Conservation (phyloP, 306 rosid genomes). For the Medicago ruthenica region DNA sequence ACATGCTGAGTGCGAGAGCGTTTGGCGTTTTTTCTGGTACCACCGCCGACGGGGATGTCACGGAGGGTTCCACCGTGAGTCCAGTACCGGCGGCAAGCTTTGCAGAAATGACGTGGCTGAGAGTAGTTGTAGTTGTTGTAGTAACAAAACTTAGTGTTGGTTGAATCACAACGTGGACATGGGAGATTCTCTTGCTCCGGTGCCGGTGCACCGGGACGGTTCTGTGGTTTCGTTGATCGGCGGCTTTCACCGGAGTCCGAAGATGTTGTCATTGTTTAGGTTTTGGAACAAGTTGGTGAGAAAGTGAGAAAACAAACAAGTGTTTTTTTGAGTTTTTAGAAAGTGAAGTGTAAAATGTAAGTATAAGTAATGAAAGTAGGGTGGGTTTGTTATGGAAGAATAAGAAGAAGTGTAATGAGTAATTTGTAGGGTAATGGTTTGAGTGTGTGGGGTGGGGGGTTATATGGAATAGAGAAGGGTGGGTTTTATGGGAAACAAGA, state of each 20-base stretch:
- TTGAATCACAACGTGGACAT: constrained; percentile 94
- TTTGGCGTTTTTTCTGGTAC: constrained; percentile 85
- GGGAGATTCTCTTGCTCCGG: constrained; percentile 92
- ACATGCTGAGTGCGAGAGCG: constrained; percentile 72
- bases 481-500: constrained; percentile 46
- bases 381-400: too few species aligned
- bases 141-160: constrained; percentile 96
- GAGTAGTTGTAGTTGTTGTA: constrained; percentile 97
- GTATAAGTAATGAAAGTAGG: not conserved
- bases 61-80: constrained; percentile 98
- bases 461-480: constrained; percentile 12
- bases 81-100: constrained; percentile 99
- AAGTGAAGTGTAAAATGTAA: not conserved
- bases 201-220: constrained; percentile 57
- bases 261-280: constrained; percentile 65
- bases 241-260: constrained; percentile 67
- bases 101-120: constrained; percentile 98
- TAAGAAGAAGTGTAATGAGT: not conserved
- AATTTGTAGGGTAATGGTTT: too few species aligned
- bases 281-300: not conserved
- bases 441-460: not conserved
- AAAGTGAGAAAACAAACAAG: too few species aligned
- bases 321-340: too few species aligned
- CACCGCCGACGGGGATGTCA: constrained; percentile 95
- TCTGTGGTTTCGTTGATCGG: constrained; percentile 45